Conservation (phyloP, 164 flowering plant genomes). For the Hamamelis virginiana region DNA sequence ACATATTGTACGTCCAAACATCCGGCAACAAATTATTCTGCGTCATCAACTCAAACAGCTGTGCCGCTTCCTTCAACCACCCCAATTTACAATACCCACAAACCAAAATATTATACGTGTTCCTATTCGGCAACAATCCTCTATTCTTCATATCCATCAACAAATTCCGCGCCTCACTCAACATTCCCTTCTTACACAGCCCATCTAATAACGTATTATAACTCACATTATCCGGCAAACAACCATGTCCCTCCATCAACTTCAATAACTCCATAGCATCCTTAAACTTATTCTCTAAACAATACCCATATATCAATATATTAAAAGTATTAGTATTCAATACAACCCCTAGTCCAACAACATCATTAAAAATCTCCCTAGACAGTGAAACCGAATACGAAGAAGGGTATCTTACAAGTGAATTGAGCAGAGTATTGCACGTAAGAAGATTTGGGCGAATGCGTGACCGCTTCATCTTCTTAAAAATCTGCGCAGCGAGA, state of each 20-base stretch:
- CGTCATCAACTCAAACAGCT: conserved; percentile 65
- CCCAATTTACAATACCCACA: conserved; percentile 72
- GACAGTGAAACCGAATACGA: conserved; percentile 34
- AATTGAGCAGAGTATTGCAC: conserved; percentile 60
- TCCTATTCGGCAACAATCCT: conserved; percentile 62
- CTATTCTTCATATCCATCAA: conserved; percentile 61
- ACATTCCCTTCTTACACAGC: conserved; percentile 59
- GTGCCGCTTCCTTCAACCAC: conserved; percentile 64
- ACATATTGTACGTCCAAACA: conserved; percentile 75
- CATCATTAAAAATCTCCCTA: conserved; percentile 41
- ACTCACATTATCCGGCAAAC: conserved; percentile 64
- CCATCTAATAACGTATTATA: conserved; percentile 70
- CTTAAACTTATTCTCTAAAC: conserved; percentile 46
- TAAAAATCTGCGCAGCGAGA: conserved; percentile 57
- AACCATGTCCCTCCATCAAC: conserved; percentile 44
- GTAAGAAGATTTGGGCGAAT: conserved; percentile 51
- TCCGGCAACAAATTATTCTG: conserved; percentile 53
- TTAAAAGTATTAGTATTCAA: conserved; percentile 54
- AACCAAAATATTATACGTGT: conserved; percentile 71
- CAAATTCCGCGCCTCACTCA: conserved; percentile 58
- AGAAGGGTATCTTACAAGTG: conserved; percentile 54
- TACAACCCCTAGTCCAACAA: conserved; percentile 40
- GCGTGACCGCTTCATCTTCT: conserved; percentile 53
- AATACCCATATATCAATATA: conserved; percentile 64
- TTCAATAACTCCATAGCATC: conserved; percentile 51